Conservation (phyloP, 768 basidiomycete genomes). For the Auricularia cornea region DNA sequence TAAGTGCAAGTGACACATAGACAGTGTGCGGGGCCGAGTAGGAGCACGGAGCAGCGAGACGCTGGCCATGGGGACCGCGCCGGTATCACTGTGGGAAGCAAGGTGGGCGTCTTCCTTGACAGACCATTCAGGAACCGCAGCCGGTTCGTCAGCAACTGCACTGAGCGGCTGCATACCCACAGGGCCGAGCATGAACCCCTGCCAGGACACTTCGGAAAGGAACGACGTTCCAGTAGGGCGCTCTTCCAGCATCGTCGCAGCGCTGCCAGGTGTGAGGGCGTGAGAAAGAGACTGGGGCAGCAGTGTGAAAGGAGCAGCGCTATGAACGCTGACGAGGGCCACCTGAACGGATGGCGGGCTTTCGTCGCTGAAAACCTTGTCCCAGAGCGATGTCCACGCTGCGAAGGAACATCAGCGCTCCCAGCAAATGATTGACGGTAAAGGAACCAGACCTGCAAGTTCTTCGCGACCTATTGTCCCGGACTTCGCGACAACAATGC, state of each 20-base stretch:
- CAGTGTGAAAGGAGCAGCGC: slow-evolving; percentile 52
- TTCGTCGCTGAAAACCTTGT: slow-evolving; percentile 17
- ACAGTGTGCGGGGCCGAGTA: no score
- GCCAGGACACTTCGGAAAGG: slow-evolving; percentile 7
- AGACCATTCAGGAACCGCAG: neutral
- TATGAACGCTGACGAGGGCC: slow-evolving; percentile 51
- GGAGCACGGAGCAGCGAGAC: no score
- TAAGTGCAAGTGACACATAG: no score
- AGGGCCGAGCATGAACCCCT: neutral
- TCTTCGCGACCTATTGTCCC: slow-evolving; percentile 54
- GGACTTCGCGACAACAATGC: slow-evolving; percentile 60
- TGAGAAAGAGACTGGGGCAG: slow-evolving; percentile 12
- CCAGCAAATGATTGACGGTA: neutral
- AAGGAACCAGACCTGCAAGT: slow-evolving; percentile 47
- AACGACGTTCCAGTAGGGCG: slow-evolving; percentile 1
- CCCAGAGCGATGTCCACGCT: slow-evolving; percentile 62
- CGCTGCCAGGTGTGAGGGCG: neutral
- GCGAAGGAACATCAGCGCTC: slow-evolving; percentile 5
- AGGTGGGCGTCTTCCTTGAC: no score
- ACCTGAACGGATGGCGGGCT: slow-evolving; percentile 43
- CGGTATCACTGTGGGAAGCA: no score
- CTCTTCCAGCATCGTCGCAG: neutral
- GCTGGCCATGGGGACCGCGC: no score
- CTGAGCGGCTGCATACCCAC: neutral
- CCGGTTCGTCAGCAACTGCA: neutral